A percentile compares a stretch with the other conserved stretches of the same genome.
phyloP scores from a whole-genome alignment of 2,329 filamentous ascomycete genomes.

The Lachnellula willkommii region DNA sequence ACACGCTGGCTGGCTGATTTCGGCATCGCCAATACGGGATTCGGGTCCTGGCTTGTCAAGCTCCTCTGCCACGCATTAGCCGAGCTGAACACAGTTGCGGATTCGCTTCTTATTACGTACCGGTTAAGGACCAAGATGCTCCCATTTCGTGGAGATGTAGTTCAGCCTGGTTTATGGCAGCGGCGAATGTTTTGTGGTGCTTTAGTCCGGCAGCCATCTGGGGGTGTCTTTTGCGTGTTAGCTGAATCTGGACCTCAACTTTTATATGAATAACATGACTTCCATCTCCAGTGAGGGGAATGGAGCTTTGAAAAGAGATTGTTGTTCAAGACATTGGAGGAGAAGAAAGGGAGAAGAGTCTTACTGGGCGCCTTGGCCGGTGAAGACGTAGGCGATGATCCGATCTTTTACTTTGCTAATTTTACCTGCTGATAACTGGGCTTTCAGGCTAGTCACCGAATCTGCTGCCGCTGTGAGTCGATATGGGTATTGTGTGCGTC shows the following conservation, averaged over 20 bases:
- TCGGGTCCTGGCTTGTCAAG: conserved; percentile 14
- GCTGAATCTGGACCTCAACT: too few relatives aligned
- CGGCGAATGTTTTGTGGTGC: too few relatives aligned
- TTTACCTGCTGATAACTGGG: too few relatives aligned
- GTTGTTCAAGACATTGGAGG: not conserved
- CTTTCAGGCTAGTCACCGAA: too few relatives aligned
- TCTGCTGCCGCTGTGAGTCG: too few relatives aligned
- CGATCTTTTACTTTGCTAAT: not conserved
- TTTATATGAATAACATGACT: too few relatives aligned
- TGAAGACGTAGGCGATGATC: conserved; percentile 19
- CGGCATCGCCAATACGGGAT: conserved; percentile 9
- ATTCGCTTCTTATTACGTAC: not conserved
- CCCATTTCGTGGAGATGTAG: too few relatives aligned
- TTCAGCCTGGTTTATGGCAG: too few relatives aligned
- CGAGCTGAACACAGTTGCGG: not conserved
- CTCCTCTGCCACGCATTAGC: conserved; percentile 10
- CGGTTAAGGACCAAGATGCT: too few relatives aligned
- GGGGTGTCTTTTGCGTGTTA: too few relatives aligned
- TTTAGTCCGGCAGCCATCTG: too few relatives aligned
- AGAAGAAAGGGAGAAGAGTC: not conserved
- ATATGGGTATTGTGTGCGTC: too few relatives aligned
- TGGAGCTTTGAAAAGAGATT: conserved; percentile 5
- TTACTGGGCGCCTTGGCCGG: conserved; percentile 25
- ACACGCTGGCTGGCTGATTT: conserved; percentile 28
- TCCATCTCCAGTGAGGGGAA: not conserved